phyloP scores from a whole-genome alignment of 2,329 filamentous ascomycete species.

The Penicillium sp. region DNA sequence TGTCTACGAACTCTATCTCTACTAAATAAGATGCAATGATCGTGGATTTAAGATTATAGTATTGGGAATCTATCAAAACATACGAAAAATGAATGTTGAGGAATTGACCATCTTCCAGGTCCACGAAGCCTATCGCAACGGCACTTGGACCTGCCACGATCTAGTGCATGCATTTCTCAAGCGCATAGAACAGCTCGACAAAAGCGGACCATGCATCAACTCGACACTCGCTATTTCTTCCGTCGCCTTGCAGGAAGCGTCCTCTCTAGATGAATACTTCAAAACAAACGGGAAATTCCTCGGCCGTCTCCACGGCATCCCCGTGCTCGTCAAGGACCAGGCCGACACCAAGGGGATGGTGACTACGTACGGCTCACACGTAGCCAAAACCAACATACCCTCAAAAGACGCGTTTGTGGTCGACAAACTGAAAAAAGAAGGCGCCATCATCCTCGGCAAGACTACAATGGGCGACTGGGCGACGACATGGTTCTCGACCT shows the following conservation, averaged over 20 bases:
- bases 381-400: not conserved
- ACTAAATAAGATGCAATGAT: not conserved
- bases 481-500: not conserved
- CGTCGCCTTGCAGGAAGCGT: not conserved
- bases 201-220: not conserved
- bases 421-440: not conserved
- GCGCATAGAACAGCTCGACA: not conserved
- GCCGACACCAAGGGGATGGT: not conserved
- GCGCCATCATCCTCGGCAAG: not conserved
- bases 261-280: not conserved
- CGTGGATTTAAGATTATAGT: no score
- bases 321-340: not conserved
- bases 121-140: not conserved
- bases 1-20: not conserved
- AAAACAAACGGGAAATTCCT: not conserved
- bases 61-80: no score
- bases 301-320: not conserved
- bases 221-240: not conserved
- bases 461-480: not conserved
- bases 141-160: not conserved
- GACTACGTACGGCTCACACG: not conserved
- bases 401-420: not conserved
- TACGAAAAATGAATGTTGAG: not conserved
- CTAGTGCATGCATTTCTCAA: not conserved
- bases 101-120: not conserved